Percentiles rank a stretch among this genome's conserved stretches.
Evolutionary conservation across 2,329 filamentous ascomycete species (phyloP).

Genomic region (Clonostachys chloroleuca): DNA sequence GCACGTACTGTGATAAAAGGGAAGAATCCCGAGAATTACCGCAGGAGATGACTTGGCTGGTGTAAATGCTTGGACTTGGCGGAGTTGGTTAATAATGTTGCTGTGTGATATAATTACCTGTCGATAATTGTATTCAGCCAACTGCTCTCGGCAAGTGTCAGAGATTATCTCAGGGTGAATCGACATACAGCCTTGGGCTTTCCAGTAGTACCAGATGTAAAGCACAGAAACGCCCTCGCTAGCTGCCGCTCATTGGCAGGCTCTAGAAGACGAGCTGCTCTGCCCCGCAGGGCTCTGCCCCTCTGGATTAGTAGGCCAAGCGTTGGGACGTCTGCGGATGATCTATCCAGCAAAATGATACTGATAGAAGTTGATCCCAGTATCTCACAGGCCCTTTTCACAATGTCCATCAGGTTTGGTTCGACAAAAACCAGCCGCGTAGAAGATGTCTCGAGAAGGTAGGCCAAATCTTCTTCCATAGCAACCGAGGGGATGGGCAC

Average conservation of each 20-base stretch:
- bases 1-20: not conserved
- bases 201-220: not conserved
- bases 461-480: not conserved
- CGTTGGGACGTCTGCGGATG: not conserved
- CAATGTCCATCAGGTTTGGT: not conserved
- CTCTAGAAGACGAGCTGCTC: not conserved
- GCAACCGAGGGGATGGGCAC: not conserved
- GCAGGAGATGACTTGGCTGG: not conserved
- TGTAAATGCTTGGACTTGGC: not conserved
- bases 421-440: not conserved
- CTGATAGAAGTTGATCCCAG: too few relatives aligned
- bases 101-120: not conserved
- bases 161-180: not conserved
- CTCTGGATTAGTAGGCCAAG: not conserved
- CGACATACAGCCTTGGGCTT: not conserved
- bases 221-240: not conserved
- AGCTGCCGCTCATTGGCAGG: not conserved
- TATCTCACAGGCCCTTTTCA: not conserved
- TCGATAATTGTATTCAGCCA: not conserved
- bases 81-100: not conserved
- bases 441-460: not conserved
- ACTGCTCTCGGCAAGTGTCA: not conserved
- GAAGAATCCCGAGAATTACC: not conserved
- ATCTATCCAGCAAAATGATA: not conserved
- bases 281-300: not conserved